Base-by-base conservation (phyloP, 2,329 filamentous ascomycete genomes). In the Fusarium sp. region DNA sequence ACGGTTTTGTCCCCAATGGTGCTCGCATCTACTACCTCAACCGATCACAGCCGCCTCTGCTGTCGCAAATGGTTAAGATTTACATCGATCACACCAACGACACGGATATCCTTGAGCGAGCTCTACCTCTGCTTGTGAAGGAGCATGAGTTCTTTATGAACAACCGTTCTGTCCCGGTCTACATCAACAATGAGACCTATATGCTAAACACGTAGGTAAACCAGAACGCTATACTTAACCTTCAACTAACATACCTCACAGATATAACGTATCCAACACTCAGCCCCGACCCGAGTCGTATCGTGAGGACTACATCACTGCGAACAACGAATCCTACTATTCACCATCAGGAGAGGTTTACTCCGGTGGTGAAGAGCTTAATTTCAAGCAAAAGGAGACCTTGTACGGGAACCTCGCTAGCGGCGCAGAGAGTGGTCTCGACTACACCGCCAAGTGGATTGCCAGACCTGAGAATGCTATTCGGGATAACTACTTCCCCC, bases 1-100 rank as follows among this genome's bases (percentile, higher is more conserved):
- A 86, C 67, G 89, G 89, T 12, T 90, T 91, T 71, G 83, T 91
- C 6, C 89, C 89, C 36, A 91, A 91, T 61, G 89, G 89, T 9
- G 88, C 87, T n/a, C 81, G 89, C 15, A 71, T 86, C 24, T 91
- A 91, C 79, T 91, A 91, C 68, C 81, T 90, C 54, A 90, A 91
- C 74, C 83, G 89, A 28, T 90, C 88, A 3, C 89, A 91, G 75
- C 89, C 89, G 19, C 89, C 89, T 2, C 75, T 91, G 44, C 77
- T 91, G 50, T 82, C 89, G 3, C 85, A 88, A 74, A 91, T 91
- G 89, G 84, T 91, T 51, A 85, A 84, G 66, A 77, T 82, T 15
- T 91, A 91, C 65, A 77, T 91, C 32, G 83, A 89, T 58, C 84
- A 89, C 73, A 90, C 88, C 26, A 86, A 89, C 46, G 88, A 91